These are phyloP conservation scores for Penicillium vulpinum DNA, from an alignment of 2,329 filamentous ascomycete genomes.

Conservation along the genomic window DNA sequence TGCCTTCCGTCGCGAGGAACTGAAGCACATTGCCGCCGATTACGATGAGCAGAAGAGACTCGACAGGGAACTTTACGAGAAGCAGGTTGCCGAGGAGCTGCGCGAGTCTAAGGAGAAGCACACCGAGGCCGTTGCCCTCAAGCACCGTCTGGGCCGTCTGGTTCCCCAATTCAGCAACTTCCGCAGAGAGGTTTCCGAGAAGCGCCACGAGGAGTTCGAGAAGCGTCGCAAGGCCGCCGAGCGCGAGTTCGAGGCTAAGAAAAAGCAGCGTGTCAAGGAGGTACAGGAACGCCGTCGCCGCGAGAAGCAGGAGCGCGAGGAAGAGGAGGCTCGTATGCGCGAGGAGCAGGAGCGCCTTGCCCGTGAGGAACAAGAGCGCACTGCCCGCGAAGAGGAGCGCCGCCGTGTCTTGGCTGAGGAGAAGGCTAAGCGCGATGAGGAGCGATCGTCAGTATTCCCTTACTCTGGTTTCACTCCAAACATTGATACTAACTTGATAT, in stretches of 20 bases:
- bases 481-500: slow-evolving; percentile 34
- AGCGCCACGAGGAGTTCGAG: slow-evolving; percentile 93
- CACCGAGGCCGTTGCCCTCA: slow-evolving; percentile 86
- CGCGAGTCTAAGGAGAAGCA: slow-evolving; percentile 83
- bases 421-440: slow-evolving; percentile 59
- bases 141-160: slow-evolving; percentile 84
- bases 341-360: slow-evolving; percentile 89
- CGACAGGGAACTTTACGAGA: slow-evolving; percentile 79
- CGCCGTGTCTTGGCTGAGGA: slow-evolving; percentile 72
- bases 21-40: slow-evolving; percentile 85
- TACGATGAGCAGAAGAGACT: slow-evolving; percentile 78
- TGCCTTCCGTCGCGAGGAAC: slow-evolving; percentile 92
- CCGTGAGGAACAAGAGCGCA: slow-evolving; percentile 83
- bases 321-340: slow-evolving; percentile 71
- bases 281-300: slow-evolving; percentile 77
- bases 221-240: slow-evolving; percentile 88
- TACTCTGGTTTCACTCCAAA: background rate
- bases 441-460: slow-evolving; percentile 54
- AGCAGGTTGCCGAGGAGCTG: slow-evolving; percentile 73
- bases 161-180: slow-evolving; percentile 83
- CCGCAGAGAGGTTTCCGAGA: slow-evolving; percentile 76
- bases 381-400: slow-evolving; percentile 75
- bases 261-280: slow-evolving; percentile 83
- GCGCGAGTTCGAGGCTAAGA: slow-evolving; percentile 89
- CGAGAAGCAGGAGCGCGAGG: slow-evolving; percentile 82